Conservation (phyloP, 108 stramenopile genomes). For the Cyclotella choctawhatcheeana region DNA sequence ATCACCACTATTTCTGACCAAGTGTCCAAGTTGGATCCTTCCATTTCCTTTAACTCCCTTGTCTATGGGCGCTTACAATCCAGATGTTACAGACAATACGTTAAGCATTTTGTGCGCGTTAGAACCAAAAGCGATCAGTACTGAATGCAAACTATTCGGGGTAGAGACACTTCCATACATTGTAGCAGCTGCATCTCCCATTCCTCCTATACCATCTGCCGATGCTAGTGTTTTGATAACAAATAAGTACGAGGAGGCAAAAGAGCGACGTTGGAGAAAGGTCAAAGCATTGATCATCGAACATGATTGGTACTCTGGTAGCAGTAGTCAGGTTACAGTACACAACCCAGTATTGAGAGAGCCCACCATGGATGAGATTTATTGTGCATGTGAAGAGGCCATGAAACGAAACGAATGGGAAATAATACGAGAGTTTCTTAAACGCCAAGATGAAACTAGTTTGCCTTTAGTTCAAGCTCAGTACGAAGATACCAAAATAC, state of each 20-base stretch:
- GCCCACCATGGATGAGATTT: conserved; percentile 26
- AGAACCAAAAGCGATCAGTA: conserved; percentile 28
- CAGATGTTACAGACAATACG: conserved; percentile 19
- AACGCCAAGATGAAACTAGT: not conserved
- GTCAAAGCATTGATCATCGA: conserved; percentile 23
- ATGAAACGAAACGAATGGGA: conserved; percentile 27
- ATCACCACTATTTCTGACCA: conserved; percentile 1
- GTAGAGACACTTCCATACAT: conserved; percentile 18
- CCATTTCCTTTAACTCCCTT: conserved; percentile 24
- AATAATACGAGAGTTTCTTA: not conserved
- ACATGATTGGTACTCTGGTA: too few species aligned
- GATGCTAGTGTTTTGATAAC: not conserved
- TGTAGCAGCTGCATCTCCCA: conserved; percentile 36
- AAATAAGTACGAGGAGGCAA: not conserved
- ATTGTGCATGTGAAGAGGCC: conserved; percentile 27
- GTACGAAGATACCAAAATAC: not conserved
- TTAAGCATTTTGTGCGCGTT: conserved; percentile 11
- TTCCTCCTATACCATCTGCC: conserved; percentile 15
- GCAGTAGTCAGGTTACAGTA: not conserved
- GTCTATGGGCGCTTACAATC: conserved; percentile 49
- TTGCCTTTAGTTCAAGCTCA: conserved; percentile 3
- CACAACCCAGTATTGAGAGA: not conserved
- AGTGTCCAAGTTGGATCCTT: conserved; percentile 17
- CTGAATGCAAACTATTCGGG: conserved; percentile 22
- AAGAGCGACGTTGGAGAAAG: conserved; percentile 35